Percentiles rank a stretch among this genome's conserved stretches.
These are phyloP conservation scores for Fusarium xyrophilum DNA, from an alignment of 2,329 filamentous ascomycete genomes.

Conservation along the genomic window DNA sequence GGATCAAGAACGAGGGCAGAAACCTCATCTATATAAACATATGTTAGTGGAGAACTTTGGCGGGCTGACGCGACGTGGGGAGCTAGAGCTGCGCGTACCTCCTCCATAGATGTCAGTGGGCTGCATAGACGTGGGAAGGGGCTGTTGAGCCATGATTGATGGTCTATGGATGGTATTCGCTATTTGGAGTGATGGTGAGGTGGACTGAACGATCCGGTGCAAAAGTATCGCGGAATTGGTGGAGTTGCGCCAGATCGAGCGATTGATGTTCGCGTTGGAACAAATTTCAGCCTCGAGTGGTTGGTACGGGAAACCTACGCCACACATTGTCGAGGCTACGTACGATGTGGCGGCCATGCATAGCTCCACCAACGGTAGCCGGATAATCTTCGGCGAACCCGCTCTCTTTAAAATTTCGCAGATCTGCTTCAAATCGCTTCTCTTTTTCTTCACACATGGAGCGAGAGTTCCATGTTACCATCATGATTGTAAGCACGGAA, in stretches of 20 bases:
- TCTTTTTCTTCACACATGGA: conserved; percentile 38
- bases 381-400: conserved; percentile 34
- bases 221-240: conserved; percentile 36
- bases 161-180: conserved; percentile 1
- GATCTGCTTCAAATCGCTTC: conserved; percentile 3
- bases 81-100: conserved; percentile 52
- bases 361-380: background rate
- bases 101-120: conserved; percentile 70
- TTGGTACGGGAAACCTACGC: conserved; percentile 29
- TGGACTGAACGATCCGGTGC: conserved; percentile 42
- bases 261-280: conserved; percentile 41
- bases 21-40: conserved; percentile 77
- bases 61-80: conserved; percentile 28
- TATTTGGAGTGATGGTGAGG: conserved; percentile 18
- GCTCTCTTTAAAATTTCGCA: conserved; percentile 33
- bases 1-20: conserved; percentile 96
- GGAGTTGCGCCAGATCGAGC: conserved; percentile 38
- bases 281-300: conserved; percentile 47
- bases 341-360: conserved; percentile 8
- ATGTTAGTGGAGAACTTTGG: conserved; percentile 29
- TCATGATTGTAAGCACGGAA: conserved; percentile 50
- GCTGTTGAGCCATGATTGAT: conserved; percentile 61
- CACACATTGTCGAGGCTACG: conserved; percentile 26
- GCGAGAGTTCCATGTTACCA: conserved; percentile 44
- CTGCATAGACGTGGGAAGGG: conserved; percentile 61